Evolutionary conservation across 805 yeast species (phyloP), one percentile per base, ranked within the genome.

Genomic region (Metschnikowia vanudenii): DNA sequence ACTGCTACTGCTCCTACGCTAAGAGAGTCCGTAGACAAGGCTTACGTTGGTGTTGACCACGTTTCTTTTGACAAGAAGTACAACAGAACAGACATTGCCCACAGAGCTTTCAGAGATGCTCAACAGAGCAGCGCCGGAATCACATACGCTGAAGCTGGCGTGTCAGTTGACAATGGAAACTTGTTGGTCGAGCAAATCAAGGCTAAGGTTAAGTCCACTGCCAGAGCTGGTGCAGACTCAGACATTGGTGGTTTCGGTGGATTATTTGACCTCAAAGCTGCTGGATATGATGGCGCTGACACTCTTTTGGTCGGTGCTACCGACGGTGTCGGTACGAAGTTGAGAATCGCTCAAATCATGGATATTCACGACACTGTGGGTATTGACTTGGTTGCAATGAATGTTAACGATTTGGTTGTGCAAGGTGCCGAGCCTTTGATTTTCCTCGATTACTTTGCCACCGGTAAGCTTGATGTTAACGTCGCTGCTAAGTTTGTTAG

Each of bases 171-270:
- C 64, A 85, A 87, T 51, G 99, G 99, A 57, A 94, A 94, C 69
- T 63, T 77, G 56, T 79, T 94, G 46, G 98, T 94, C 37, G 91
- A 91, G 64, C 82, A 84, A 58, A 94, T 94, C 69, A 94, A 94
- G 70, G 80, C 83, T 41, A 80, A 84, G 69, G 99, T 94, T 42
- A 88, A 85, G 65, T 85, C 96, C 5, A 94, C 99, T 9, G 83
- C 86, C 34, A 84, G 99, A 70, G 77, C 95, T 29, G 99, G 99
- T 60, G 94, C 99, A 30, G 97, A 94, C 62, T 88, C 97, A 13
- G 96, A 90, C 57, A 94, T 94, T 58, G 99, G 99, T 63, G 99
- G 99, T 1, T 94, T 94, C 62, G 99, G 99, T 56, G 99, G 99
- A 56, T 72, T 92, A 37, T 95, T 94, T 56, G 99, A 95, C 65